Percentiles rank a stretch among this genome's conserved stretches.
Evolutionary conservation across 345 rosid genomes (phyloP).

Genomic region (Garcia nutans): DNA sequence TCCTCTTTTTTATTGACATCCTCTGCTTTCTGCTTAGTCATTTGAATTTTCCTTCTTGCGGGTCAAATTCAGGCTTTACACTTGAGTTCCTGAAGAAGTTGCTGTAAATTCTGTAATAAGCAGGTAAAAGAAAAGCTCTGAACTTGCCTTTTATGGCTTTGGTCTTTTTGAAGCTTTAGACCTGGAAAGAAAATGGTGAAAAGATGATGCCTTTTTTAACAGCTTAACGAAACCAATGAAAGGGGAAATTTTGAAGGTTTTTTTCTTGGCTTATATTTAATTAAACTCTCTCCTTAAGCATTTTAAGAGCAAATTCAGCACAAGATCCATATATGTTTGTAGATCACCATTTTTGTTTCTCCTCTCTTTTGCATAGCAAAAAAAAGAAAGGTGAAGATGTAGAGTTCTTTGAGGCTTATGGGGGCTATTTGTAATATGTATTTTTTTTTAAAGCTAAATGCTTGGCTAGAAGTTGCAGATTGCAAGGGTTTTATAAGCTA

Average conservation of each 20-base stretch:
- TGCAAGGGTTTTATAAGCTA: slow-evolving; percentile 4
- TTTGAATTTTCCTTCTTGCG: neutral
- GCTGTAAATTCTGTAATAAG: slow-evolving; percentile 50
- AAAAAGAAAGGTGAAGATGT: slow-evolving; percentile 29
- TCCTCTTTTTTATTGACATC: neutral
- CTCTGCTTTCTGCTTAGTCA: neutral
- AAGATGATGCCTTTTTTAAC: slow-evolving; percentile 15
- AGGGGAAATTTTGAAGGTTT: neutral
- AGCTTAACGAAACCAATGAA: slow-evolving; percentile 15
- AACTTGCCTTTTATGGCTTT: slow-evolving; percentile 11
- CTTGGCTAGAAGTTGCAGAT: slow-evolving; percentile 8
- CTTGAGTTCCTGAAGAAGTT: slow-evolving; percentile 21
- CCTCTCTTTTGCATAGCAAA: slow-evolving; percentile 22
- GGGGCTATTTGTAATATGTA: slow-evolving; percentile 13
- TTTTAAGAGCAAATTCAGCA: slow-evolving; percentile 14
- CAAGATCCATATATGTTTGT: slow-evolving; percentile 19
- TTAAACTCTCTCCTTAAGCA: neutral
- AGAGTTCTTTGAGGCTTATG: slow-evolving; percentile 24
- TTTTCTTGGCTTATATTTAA: neutral
- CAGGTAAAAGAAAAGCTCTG: slow-evolving; percentile 25
- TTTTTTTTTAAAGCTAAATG: neutral
- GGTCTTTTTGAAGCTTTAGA: slow-evolving; percentile 20
- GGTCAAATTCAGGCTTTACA: slow-evolving; percentile 28
- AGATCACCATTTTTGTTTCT: slow-evolving; percentile 17
- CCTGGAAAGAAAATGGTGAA: slow-evolving; percentile 12